Conservation (phyloP, 2,329 filamentous ascomycete species). For the Lachnellula hyalina region DNA sequence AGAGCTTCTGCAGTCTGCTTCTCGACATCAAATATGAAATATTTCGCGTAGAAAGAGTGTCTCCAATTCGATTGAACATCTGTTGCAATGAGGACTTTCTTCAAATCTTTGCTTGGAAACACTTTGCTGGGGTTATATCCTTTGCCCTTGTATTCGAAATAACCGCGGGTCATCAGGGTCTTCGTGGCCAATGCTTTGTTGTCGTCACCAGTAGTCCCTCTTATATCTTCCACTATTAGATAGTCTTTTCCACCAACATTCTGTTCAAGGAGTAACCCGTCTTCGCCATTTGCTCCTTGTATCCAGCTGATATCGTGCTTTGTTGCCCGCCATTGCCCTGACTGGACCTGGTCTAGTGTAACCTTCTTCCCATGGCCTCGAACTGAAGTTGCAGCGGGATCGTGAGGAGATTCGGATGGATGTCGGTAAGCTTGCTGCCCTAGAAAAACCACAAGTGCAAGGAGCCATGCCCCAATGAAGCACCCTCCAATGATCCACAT, state of each 20-base stretch:
- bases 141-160: slow-evolving; percentile 55
- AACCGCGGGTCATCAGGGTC: slow-evolving; percentile 67
- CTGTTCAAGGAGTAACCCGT: slow-evolving; percentile 78
- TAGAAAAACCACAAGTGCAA: slow-evolving; percentile 63
- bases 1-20: slow-evolving; percentile 73
- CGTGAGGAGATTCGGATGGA: slow-evolving; percentile 57
- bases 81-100: slow-evolving; percentile 78
- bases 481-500: slow-evolving; percentile 53
- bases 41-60: slow-evolving; percentile 78
- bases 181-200: slow-evolving; percentile 45
- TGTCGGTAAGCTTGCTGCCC: slow-evolving; percentile 60
- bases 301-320: slow-evolving; percentile 72
- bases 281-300: slow-evolving; percentile 65
- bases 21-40: slow-evolving; percentile 89
- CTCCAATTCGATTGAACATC: slow-evolving; percentile 74
- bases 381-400: slow-evolving; percentile 58
- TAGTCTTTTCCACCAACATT: slow-evolving; percentile 62
- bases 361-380: slow-evolving; percentile 66
- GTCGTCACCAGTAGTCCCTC: slow-evolving; percentile 39
- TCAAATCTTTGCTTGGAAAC: slow-evolving; percentile 77
- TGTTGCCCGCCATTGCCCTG: slow-evolving; percentile 58
- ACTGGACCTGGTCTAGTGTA: slow-evolving; percentile 65
- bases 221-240: slow-evolving; percentile 82
- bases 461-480: slow-evolving; percentile 62
- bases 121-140: slow-evolving; percentile 53